These are phyloP conservation scores for Tetrahymena borealis DNA, from an alignment of 73 alveolate genomes.

Conservation along the genomic window DNA sequence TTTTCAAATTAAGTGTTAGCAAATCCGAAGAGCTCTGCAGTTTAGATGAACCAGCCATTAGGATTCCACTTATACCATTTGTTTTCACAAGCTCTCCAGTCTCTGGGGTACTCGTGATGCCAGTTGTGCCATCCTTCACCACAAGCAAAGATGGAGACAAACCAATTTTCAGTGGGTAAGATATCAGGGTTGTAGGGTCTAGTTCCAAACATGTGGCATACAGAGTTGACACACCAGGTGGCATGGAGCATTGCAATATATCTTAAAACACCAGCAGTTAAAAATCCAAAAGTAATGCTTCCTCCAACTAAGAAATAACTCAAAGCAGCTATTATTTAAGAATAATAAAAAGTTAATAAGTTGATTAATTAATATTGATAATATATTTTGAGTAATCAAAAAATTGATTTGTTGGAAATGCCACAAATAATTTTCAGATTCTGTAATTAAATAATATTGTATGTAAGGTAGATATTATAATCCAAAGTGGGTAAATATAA, in stretches of 20 bases:
- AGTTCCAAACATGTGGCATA: conserved; percentile 11
- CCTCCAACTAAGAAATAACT: neutral
- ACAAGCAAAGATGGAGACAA: neutral
- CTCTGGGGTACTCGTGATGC: conserved; percentile 24
- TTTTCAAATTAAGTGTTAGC: neutral
- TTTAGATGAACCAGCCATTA: neutral
- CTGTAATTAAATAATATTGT: no score
- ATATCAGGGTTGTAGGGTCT: conserved; percentile 6
- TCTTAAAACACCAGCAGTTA: neutral
- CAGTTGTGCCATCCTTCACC: conserved; percentile 43
- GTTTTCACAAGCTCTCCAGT: conserved; percentile 1
- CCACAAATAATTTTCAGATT: no score
- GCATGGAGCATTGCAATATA: neutral
- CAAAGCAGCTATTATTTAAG: neutral
- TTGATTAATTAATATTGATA: neutral
- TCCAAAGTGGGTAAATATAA: no score
- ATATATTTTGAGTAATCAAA: no score
- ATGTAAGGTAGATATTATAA: no score
- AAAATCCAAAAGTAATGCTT: conserved; percentile 2
- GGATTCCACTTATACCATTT: conserved; percentile 4
- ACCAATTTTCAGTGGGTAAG: neutral
- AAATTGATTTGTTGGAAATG: no score
- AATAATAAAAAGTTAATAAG: neutral
- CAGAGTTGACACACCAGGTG: conserved; percentile 17
- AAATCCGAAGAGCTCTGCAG: neutral